Conservation (phyloP, 1,284 basidiomycete species). For the Amylostereum chailletii region DNA sequence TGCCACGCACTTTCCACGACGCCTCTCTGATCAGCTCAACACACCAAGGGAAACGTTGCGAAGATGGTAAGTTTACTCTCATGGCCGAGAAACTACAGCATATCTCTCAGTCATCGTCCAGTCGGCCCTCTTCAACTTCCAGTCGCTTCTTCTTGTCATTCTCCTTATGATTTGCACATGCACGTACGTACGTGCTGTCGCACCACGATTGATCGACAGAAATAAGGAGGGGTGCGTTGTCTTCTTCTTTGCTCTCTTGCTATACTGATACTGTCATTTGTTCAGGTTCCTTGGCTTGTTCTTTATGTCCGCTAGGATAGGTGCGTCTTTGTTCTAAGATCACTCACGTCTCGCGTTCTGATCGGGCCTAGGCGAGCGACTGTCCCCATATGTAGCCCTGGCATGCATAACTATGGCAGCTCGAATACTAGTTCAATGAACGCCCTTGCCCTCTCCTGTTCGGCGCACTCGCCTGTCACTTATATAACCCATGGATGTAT, state of each 20-base stretch:
- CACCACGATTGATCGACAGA: slow-evolving; percentile 84
- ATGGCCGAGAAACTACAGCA: slow-evolving; percentile 4
- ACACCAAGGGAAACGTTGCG: too few relatives aligned
- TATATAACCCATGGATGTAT: neutral
- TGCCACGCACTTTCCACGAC: too few relatives aligned
- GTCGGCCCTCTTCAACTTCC: slow-evolving; percentile 98
- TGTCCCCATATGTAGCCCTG: slow-evolving; percentile 62
- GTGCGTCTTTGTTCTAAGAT: slow-evolving; percentile 31
- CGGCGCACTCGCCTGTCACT: neutral
- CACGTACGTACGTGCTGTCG: slow-evolving; percentile 88
- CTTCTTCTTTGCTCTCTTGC: neutral
- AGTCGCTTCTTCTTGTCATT: slow-evolving; percentile 89
- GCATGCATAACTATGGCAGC: slow-evolving; percentile 45
- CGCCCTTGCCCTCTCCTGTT: neutral
- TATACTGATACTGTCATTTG: neutral
- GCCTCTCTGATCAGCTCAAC: too few relatives aligned
- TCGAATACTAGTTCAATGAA: slow-evolving; percentile 24
- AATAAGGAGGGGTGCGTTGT: slow-evolving; percentile 85
- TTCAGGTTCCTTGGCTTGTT: slow-evolving; percentile 82
- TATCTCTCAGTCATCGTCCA: slow-evolving; percentile 20
- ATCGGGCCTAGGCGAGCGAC: slow-evolving; percentile 40
- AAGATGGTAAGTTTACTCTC: too few relatives aligned
- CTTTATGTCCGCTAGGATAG: slow-evolving; percentile 90
- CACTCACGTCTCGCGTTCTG: neutral
- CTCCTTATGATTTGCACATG: slow-evolving; percentile 94